These are phyloP conservation scores for Alectoria sarmentosa DNA, from an alignment of 495 filamentous ascomycete genomes.

Conservation along the genomic window DNA sequence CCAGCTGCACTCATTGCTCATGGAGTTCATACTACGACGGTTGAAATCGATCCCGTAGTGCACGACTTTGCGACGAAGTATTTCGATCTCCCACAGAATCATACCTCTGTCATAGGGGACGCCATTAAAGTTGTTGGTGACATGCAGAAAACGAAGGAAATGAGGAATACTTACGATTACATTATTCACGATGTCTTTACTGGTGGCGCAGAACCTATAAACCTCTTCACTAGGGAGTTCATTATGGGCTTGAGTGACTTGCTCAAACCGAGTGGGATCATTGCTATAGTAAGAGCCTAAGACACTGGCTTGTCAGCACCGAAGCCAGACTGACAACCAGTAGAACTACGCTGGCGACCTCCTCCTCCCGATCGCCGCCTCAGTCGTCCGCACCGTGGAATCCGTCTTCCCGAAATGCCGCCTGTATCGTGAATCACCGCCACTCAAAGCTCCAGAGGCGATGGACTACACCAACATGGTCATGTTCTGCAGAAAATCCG, in stretches of 20 bases:
- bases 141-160: slow-evolving; percentile 35
- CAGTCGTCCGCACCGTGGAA: slow-evolving; percentile 65
- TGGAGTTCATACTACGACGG: slow-evolving; percentile 83
- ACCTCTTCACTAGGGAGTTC: slow-evolving; percentile 83
- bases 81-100: slow-evolving; percentile 71
- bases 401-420: slow-evolving; percentile 72
- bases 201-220: slow-evolving; percentile 82
- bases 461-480: slow-evolving; percentile 87
- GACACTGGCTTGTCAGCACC: too few relatives aligned
- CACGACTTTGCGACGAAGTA: slow-evolving; percentile 73
- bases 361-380: slow-evolving; percentile 57
- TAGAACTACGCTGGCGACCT: slow-evolving; percentile 98
- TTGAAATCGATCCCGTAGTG: slow-evolving; percentile 90
- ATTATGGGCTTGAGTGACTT: slow-evolving; percentile 57
- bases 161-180: slow-evolving; percentile 63
- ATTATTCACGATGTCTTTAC: slow-evolving; percentile 99
- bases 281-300: slow-evolving; percentile 89
- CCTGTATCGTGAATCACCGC: slow-evolving; percentile 63
- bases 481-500: slow-evolving; percentile 47
- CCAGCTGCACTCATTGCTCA: slow-evolving; percentile 80
- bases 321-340: not conserved
- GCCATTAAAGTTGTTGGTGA: slow-evolving; percentile 64
- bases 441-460: slow-evolving; percentile 6
- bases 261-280: slow-evolving; percentile 69
- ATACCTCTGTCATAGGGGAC: slow-evolving; percentile 74